Conservation (phyloP, 164 flowering plant genomes). For the Buxus sempervirens region DNA sequence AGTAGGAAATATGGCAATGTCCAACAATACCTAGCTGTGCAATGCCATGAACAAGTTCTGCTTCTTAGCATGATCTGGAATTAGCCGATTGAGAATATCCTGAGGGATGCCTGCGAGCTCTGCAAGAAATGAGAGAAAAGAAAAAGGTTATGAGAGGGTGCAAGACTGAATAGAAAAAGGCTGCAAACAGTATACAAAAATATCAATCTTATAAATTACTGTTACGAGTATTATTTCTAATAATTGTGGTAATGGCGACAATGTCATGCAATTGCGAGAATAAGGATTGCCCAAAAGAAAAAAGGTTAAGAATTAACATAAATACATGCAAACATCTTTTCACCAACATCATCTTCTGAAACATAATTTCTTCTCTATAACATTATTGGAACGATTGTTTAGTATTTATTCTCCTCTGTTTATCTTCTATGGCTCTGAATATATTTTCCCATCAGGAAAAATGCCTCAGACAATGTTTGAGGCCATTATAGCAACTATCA, state of each 20-base stretch:
- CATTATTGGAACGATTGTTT: no score
- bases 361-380: no score
- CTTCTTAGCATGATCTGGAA: constrained; percentile 89
- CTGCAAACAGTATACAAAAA: not conserved
- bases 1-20: not conserved
- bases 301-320: no score
- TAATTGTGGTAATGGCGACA: no score
- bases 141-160: not conserved
- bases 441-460: not conserved
- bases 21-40: constrained; percentile 36
- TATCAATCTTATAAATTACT: not conserved
- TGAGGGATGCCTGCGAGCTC: constrained; percentile 70
- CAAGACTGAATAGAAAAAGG: not conserved
- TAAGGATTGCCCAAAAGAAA: no score
- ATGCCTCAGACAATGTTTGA: not conserved
- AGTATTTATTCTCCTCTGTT: no score
- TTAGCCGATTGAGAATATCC: constrained; percentile 56
- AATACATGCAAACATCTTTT: no score
- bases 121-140: constrained; percentile 21
- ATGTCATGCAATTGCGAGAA: no score
- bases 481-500: not conserved
- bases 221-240: not conserved
- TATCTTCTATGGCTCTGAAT: no score
- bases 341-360: no score
- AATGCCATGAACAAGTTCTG: constrained; percentile 95